phyloP scores from a whole-genome alignment of 257 asterid species.

The Scutellaria baicalensis region DNA sequence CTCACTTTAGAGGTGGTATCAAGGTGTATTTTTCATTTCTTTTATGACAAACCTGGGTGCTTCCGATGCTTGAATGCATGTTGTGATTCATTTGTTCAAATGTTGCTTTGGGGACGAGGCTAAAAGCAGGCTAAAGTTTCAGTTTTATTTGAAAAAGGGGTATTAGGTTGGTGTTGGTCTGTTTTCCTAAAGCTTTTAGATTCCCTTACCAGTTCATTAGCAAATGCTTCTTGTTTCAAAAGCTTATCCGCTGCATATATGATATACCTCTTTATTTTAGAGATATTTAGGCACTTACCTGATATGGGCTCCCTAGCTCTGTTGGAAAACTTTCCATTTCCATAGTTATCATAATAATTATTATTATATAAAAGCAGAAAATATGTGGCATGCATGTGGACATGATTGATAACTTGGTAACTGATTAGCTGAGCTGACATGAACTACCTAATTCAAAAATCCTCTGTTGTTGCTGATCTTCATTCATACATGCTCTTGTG shows the following conservation, averaged over 20 bases:
- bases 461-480: neutral
- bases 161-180: neutral
- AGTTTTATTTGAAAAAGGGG: neutral
- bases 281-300: neutral
- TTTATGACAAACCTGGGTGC: neutral
- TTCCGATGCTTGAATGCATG: conserved; percentile 6
- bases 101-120: neutral
- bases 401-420: neutral
- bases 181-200: too few relatives aligned
- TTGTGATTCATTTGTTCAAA: conserved; percentile 5
- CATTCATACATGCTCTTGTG: neutral
- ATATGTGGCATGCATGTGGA: neutral
- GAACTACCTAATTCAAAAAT: neutral
- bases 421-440: neutral
- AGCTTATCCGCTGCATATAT: neutral
- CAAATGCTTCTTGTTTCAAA: neutral
- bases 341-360: neutral
- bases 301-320: neutral
- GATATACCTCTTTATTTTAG: neutral
- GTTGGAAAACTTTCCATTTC: neutral
- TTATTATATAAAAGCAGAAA: neutral
- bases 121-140: neutral
- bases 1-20: conserved; percentile 85
- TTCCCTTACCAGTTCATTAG: too few relatives aligned
- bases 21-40: conserved; percentile 41